A percentile compares a stretch with the other conserved stretches of the same genome.
Evolutionary conservation across 2,329 filamentous ascomycete species (phyloP).

Genomic region (Trichoderma sp.): DNA sequence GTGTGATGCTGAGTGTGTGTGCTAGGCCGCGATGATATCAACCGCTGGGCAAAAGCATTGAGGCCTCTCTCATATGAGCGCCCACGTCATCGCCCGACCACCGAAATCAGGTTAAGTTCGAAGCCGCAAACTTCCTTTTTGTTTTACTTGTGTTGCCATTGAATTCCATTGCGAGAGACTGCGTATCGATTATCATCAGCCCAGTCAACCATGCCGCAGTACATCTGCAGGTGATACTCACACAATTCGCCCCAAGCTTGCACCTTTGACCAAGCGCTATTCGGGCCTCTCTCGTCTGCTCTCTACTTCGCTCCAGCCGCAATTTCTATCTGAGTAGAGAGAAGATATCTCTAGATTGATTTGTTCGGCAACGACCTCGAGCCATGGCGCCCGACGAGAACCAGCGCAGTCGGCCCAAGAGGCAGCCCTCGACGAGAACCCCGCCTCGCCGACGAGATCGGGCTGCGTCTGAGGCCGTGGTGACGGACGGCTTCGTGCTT

Average conservation of each 20-base stretch:
- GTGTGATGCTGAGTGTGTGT: not conserved
- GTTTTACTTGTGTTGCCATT: constrained; percentile 10
- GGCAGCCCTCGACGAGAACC: constrained; percentile 14
- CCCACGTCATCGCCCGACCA: constrained; percentile 18
- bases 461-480: constrained; percentile 36
- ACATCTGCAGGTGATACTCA: constrained; percentile 20
- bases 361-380: not conserved
- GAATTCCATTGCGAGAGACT: not conserved
- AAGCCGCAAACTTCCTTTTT: not conserved
- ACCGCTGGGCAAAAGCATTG: not conserved
- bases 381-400: constrained; percentile 38
- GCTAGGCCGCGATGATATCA: constrained; percentile 20
- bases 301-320: not conserved
- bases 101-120: not conserved
- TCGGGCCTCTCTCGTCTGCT: not conserved
- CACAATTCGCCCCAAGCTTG: constrained; percentile 10
- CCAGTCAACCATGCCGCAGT: constrained; percentile 1
- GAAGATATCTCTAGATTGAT: not conserved
- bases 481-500: constrained; percentile 47
- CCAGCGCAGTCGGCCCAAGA: constrained; percentile 34
- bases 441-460: constrained; percentile 30
- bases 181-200: not conserved
- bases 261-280: not conserved
- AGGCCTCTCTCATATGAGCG: constrained; percentile 12
- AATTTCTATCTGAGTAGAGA: not conserved